Base-by-base conservation (phyloP, 2,329 filamentous ascomycete genomes). In the Verticillium klebahnii region DNA sequence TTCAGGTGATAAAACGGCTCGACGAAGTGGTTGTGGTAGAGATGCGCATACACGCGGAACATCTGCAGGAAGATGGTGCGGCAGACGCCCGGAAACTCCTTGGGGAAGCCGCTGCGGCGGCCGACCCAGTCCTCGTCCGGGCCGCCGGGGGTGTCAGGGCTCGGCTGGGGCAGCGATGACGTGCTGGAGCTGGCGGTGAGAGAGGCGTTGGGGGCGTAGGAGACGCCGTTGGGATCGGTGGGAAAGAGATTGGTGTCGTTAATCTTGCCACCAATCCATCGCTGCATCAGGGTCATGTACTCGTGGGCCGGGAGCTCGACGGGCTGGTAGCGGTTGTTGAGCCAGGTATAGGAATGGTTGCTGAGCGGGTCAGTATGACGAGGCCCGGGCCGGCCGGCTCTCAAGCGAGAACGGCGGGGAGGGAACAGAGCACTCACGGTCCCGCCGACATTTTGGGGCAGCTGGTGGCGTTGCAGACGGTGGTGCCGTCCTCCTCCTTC, bases 381-480 rank as follows among this genome's bases (percentile, higher is more conserved):
- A 17, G 54, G 34, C 29, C 15, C 15, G 17, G 39, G 19, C 39
- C n/a, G 17, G 39, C 5, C 15, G n/a, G 39, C 2, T 8, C 39
- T 45, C 7, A 3, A 45, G 39, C 7, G n/a, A n/a, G 17, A 4
- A 36, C 34, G n/a, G 45, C 11, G 45, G 19, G 23, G 31, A 19
- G 40, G 45, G 40, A 19, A 34, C 17, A 45, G 5, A 40, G 14
- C 9, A 82, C 89, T 80, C 82, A 93, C 91, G 86, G 83, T 72
- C 91, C 91, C 70, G 92, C 92, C 64, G 90, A 91, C 92, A 96
- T 96, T 61, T 89, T 90, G 55, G 92, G 91, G 71, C 92, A 96
- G 52, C 85, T 86, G 64, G 85, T 85, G 62, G 89, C 80, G 72
- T 93, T 94, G 80, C 92, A 96, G 67, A 94, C 87, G 11, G 87